Evolutionary conservation across 768 basidiomycete species (phyloP), one percentile per base, ranked within the genome.

Genomic region (Porpolomopsis calyptriformis): DNA sequence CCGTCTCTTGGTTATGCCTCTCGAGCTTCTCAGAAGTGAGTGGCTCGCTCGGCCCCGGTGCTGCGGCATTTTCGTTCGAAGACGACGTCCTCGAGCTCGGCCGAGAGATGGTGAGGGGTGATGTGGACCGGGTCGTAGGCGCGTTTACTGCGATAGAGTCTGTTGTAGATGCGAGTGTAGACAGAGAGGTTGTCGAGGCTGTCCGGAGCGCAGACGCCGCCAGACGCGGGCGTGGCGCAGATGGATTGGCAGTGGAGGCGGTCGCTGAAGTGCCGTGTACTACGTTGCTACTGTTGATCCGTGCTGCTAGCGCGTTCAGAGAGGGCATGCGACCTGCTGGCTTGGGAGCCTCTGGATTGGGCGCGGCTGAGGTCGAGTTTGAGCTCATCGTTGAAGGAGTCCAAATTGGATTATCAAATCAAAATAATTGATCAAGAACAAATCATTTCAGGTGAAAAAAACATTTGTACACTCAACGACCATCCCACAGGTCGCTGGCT

Each of bases 221-320:
- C 14, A 89, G 73, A 49, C 86, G 79, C 1, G 85, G 84, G 31
- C 85, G 77, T 25, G 72, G 63, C 7, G 71, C 69, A 11, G 66
- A 59, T 11, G 55, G 25, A 11, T 18, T 33, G 41, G 50, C 43
- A 20, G 55, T 27, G 45, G 60, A 49, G 11, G 57, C 43, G 40
- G 19, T 25, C 12, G 7, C 19, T 9, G 40, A 10, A 14, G 57
- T 40, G 38, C 67, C 46, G 37, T 61, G 5, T 12, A 54, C 27
- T 2, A 9, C 54, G 7, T 58, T 47, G 38, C 60, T 57, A 42
- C 72, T 64, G 54, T 70, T 76, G 60, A 87, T 84, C 40, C 84
- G 78, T 4, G 85, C 85, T 2, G 83, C 86, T 45, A 89, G 78
- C 61, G 87, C 83, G 65, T 85, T 83, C 11, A 89, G 72, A 5